Conservation (phyloP, 257 asterid species). For the Gardenia jasminoides region DNA sequence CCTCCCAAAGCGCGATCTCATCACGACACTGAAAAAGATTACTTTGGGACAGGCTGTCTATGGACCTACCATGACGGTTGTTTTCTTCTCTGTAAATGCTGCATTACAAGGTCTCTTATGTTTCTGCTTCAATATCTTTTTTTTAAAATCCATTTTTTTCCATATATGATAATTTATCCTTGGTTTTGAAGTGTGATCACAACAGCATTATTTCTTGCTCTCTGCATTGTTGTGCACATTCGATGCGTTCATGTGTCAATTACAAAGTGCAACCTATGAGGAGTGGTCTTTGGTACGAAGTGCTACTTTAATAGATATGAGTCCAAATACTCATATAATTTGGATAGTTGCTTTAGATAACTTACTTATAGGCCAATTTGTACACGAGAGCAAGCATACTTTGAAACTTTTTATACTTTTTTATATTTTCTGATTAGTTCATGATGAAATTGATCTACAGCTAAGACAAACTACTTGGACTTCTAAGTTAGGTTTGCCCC, state of each 20-base stretch:
- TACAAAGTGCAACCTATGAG: not conserved
- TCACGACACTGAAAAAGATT: slow-evolving; percentile 72
- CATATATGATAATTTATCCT: not conserved
- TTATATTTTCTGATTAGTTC: too few relatives aligned
- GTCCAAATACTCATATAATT: not conserved
- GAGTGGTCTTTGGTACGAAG: not conserved
- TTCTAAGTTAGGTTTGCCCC: too few relatives aligned
- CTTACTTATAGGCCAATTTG: too few relatives aligned
- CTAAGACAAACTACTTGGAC: not conserved
- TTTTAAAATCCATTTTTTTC: not conserved
- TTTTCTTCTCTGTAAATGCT: slow-evolving; percentile 83
- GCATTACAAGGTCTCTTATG: slow-evolving; percentile 62
- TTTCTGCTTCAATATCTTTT: not conserved
- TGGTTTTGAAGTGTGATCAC: not conserved
- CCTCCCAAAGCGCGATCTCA: slow-evolving; percentile 66
- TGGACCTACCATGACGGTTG: slow-evolving; percentile 73
- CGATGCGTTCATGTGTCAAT: not conserved
- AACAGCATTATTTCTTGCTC: not conserved
- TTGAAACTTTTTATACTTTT: too few relatives aligned
- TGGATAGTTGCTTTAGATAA: too few relatives aligned
- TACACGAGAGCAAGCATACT: too few relatives aligned
- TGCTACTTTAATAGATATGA: not conserved
- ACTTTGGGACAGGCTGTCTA: slow-evolving; percentile 69
- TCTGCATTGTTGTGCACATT: not conserved
- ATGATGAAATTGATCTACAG: not conserved